A percentile compares a stretch with the other conserved stretches of the same genome.
These are phyloP conservation scores for Trametes sp. DNA, from an alignment of 1,284 basidiomycete species.

Conservation along the genomic window DNA sequence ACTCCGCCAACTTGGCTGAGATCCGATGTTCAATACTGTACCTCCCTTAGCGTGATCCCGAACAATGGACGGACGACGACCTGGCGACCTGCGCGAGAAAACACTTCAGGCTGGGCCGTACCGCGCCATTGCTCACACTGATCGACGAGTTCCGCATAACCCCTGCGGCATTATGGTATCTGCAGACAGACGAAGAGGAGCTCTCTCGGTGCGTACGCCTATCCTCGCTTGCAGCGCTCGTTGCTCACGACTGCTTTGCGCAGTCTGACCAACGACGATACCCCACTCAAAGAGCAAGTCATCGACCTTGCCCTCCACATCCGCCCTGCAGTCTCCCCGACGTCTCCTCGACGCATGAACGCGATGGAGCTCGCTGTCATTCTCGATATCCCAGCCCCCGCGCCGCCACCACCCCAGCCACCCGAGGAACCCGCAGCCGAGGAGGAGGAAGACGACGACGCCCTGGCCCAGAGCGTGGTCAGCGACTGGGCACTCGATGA, in stretches of 20 bases:
- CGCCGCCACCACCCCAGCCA: conserved; percentile 16
- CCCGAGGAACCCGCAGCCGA: conserved; percentile 17
- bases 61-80: conserved; percentile 22
- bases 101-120: conserved; percentile 10
- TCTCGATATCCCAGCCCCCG: conserved; percentile 10
- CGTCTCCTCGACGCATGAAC: conserved; percentile 19
- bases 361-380: conserved; percentile 14
- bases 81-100: conserved; percentile 9
- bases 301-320: conserved; percentile 20
- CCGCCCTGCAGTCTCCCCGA: conserved; percentile 25
- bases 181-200: conserved; percentile 19
- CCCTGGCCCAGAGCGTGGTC: conserved; percentile 20
- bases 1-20: neutral
- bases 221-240: neutral
- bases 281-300: conserved; percentile 12
- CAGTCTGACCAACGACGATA: conserved; percentile 17
- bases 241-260: neutral
- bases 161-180: conserved; percentile 23
- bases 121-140: conserved; percentile 1
- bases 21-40: neutral
- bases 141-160: conserved; percentile 18
- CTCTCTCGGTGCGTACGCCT: conserved; percentile 14
- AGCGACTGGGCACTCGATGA: conserved; percentile 32
- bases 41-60: conserved; percentile 17
- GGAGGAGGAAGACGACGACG: conserved; percentile 16